Percentiles rank a stretch among this genome's conserved stretches.
These are phyloP conservation scores for Urostyla sp. DNA, from an alignment of 73 alveolate genomes.

Conservation along the genomic window DNA sequence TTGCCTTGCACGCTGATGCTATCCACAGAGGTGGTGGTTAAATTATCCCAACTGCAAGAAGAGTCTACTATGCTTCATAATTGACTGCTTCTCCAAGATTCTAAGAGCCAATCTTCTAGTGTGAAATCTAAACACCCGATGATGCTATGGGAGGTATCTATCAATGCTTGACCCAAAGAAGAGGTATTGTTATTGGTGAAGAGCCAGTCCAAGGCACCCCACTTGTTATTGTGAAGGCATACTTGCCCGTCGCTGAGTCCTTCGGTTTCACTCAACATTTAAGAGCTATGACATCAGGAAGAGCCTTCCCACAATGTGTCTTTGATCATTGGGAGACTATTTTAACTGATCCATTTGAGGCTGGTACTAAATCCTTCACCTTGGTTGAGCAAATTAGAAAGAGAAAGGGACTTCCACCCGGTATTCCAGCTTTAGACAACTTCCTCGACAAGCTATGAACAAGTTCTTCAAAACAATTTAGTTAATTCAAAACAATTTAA, in stretches of 20 bases:
- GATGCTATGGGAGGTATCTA: constrained; percentile 98
- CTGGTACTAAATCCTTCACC: constrained; percentile 78
- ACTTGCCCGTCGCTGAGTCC: constrained; percentile 99
- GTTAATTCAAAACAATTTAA: no score
- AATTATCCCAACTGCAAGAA: constrained; percentile 99
- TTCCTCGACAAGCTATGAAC: constrained; percentile 90
- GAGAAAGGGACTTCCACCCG: constrained; percentile 94
- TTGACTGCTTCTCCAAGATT: constrained; percentile 97
- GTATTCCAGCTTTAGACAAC: constrained; percentile 91
- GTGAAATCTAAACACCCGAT: constrained; percentile 95
- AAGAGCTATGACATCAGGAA: constrained; percentile 97
- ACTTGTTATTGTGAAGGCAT: constrained; percentile 93
- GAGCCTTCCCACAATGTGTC: constrained; percentile 99
- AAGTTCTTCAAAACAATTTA: background rate
- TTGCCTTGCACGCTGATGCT: constrained; percentile 95
- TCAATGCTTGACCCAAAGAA: constrained; percentile 93
- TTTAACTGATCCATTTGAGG: constrained; percentile 84
- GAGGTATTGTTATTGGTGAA: constrained; percentile 97
- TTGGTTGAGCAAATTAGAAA: constrained; percentile 80
- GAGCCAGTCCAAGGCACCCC: constrained; percentile 97
- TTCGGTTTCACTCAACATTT: constrained; percentile 99
- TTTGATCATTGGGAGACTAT: constrained; percentile 97
- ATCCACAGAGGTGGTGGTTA: constrained; percentile 99
- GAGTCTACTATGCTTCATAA: constrained; percentile 96
- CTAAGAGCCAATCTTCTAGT: constrained; percentile 98